Evolutionary conservation across 257 asterid genomes (phyloP), one percentile per base, ranked within the genome.

Genomic region (Plectranthus barbatus): DNA sequence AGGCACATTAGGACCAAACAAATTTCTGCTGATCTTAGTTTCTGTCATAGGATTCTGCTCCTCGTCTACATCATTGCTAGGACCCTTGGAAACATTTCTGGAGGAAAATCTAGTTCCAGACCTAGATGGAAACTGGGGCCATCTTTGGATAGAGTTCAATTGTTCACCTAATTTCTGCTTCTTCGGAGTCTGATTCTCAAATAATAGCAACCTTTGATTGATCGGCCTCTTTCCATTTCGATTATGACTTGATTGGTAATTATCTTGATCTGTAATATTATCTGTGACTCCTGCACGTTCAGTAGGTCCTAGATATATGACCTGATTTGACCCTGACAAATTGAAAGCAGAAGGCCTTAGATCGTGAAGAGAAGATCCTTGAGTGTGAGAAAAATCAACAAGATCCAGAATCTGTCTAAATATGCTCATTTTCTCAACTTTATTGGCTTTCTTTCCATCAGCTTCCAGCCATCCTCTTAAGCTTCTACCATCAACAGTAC

Each of bases 321-420:
- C 83, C 67, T 74, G 81, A 70, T 74, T 67, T 44, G 91, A 71
- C 23, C 61, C 80, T 33, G 83, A 77, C 80, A 89, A 57, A 64
- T 79, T 92, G 83, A 92, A 79, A 83, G 75, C 77, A 51, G 97
- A 89, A 69, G 99, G 97, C 41, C 83, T 72, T 79, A 92, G 67
- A 49, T 80, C 88, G 70, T 75, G 84, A 47, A 92, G 75, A 40
- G 72, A 58, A 56, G 78, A 60, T 75, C 97, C 97, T 65, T 75
- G 89, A 56, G 83, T 76, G 72, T 89, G 99, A 4, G 86, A 77
- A 59, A 79, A 34, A 58, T 89, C 88, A 61, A 92, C 99, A 72
- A 92, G 70, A 82, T 76, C 80, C 64, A 92, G 77, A 72, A 92
- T 77, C 75, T 83, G 93, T 72, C 79, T 79, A 69, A 92, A 92